A percentile compares a stretch with the other conserved stretches of the same genome.
phyloP scores from a whole-genome alignment of 805 yeast species.

The Naumovozyma dairenensis region DNA sequence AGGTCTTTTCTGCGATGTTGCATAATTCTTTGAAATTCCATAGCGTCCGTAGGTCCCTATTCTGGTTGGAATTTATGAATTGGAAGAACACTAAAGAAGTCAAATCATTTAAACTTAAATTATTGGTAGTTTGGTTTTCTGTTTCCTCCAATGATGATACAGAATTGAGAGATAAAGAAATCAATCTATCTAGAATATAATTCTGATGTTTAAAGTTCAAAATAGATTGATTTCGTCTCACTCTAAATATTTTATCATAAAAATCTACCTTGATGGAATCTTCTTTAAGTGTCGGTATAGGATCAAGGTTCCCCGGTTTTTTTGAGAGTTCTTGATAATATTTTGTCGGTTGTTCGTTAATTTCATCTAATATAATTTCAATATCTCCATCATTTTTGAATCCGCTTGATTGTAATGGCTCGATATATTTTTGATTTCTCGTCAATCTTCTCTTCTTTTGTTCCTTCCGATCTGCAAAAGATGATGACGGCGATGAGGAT shows the following conservation, averaged over 20 bases:
- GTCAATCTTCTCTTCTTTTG: constrained; percentile 35
- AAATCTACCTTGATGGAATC: constrained; percentile 22
- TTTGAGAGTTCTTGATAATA: constrained; percentile 14
- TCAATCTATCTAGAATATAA: constrained; percentile 28
- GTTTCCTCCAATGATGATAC: too few species aligned
- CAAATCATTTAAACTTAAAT: constrained; percentile 10
- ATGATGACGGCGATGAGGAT: constrained; percentile 14
- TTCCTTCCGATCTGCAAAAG: not conserved
- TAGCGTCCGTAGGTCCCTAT: constrained; percentile 20
- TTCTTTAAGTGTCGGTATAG: constrained; percentile 19
- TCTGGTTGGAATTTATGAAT: constrained; percentile 25
- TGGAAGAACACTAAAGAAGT: constrained; percentile 29
- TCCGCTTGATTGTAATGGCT: constrained; percentile 46
- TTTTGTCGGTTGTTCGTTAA: constrained; percentile 20
- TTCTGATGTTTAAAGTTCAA: constrained; percentile 25
- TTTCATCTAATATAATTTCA: constrained; percentile 41
- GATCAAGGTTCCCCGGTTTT: constrained; percentile 11
- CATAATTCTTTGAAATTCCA: constrained; percentile 42
- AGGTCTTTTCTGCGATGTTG: constrained; percentile 29
- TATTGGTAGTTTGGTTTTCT: constrained; percentile 3
- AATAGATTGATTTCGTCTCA: constrained; percentile 35
- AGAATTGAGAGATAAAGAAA: too few species aligned
- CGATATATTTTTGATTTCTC: constrained; percentile 42
- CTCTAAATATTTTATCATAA: constrained; percentile 20
- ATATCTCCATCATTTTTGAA: constrained; percentile 45